A percentile compares a stretch with the other conserved stretches of the same genome.
phyloP scores from a whole-genome alignment of 768 basidiomycete genomes.

The Rhizopogon salebrosus region DNA sequence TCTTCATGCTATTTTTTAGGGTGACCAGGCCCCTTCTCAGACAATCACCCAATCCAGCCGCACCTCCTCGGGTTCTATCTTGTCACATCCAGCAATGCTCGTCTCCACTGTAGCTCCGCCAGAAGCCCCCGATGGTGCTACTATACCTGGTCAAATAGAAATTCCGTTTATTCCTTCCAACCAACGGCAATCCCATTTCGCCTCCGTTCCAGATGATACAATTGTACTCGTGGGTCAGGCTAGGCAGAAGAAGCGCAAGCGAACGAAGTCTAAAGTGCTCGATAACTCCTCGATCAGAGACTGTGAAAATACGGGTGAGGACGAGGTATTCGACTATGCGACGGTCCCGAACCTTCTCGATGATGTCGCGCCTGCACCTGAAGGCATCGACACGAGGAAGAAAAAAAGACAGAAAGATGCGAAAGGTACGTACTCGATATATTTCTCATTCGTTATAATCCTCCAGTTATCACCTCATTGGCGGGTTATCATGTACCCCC shows the following conservation, averaged over 20 bases:
- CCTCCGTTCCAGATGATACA: conserved; percentile 45
- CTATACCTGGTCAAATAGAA: conserved; percentile 43
- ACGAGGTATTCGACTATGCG: conserved; percentile 63
- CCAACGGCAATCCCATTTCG: conserved; percentile 35
- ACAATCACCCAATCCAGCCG: not conserved
- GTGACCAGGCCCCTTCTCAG: not conserved
- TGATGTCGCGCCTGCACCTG: conserved; percentile 34
- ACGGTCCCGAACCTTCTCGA: conserved; percentile 70
- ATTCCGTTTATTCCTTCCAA: conserved; percentile 74
- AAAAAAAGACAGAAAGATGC: conserved; percentile 51
- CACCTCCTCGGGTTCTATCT: not conserved
- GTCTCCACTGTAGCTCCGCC: not conserved
- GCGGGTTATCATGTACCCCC: not conserved
- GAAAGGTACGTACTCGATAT: conserved; percentile 26
- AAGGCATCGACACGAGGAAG: conserved; percentile 27
- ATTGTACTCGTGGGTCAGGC: conserved; percentile 71
- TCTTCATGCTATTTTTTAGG: not conserved
- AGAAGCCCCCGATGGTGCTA: not conserved
- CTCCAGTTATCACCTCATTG: not conserved
- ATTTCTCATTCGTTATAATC: not conserved
- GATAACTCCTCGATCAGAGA: conserved; percentile 6
- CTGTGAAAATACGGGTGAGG: conserved; percentile 21
- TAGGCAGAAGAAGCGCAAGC: conserved; percentile 61
- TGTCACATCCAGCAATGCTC: not conserved
- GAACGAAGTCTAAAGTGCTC: conserved; percentile 28